Evolutionary conservation across 805 yeast genomes (phyloP).

Genomic region (Ogataea corticis): DNA sequence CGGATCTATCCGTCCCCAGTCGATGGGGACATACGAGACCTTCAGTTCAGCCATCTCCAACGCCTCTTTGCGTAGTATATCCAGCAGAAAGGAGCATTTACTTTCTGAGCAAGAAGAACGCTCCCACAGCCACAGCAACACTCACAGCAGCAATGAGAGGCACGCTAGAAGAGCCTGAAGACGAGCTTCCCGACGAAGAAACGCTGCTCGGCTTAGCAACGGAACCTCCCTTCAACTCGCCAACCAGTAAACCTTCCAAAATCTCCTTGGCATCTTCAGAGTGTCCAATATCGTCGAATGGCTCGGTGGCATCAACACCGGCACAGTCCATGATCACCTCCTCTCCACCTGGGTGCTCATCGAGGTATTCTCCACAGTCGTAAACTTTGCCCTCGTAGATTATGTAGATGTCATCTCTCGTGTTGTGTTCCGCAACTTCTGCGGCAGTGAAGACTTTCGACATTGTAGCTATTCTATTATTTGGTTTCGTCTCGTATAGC

Average conservation of each 20-base stretch:
- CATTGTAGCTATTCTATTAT: conserved; percentile 29
- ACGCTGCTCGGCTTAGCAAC: conserved; percentile 43
- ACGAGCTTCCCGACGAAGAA: conserved; percentile 16
- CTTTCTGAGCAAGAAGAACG: conserved; percentile 37
- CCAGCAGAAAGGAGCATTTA: background rate
- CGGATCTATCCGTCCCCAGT: conserved; percentile 5
- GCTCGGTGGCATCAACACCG: conserved; percentile 72
- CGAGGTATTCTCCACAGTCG: conserved; percentile 68
- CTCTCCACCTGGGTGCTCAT: conserved; percentile 76
- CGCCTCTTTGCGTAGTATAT: no score
- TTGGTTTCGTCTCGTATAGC: background rate
- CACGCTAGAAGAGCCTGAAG: conserved; percentile 16
- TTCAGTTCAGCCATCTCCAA: no score
- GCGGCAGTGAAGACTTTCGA: conserved; percentile 58
- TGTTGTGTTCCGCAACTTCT: conserved; percentile 71
- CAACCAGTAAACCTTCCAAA: conserved; percentile 67
- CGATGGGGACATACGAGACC: background rate
- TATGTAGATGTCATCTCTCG: conserved; percentile 83
- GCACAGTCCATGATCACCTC: conserved; percentile 79
- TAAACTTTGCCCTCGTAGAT: conserved; percentile 78
- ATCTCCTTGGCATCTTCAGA: conserved; percentile 92
- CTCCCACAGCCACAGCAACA: conserved; percentile 43
- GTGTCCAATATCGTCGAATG: conserved; percentile 90
- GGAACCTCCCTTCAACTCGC: conserved; percentile 70
- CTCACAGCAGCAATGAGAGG: conserved; percentile 36